Conservation (phyloP, 352 stramenopile species). For the Saprolegnia parasitica region DNA sequence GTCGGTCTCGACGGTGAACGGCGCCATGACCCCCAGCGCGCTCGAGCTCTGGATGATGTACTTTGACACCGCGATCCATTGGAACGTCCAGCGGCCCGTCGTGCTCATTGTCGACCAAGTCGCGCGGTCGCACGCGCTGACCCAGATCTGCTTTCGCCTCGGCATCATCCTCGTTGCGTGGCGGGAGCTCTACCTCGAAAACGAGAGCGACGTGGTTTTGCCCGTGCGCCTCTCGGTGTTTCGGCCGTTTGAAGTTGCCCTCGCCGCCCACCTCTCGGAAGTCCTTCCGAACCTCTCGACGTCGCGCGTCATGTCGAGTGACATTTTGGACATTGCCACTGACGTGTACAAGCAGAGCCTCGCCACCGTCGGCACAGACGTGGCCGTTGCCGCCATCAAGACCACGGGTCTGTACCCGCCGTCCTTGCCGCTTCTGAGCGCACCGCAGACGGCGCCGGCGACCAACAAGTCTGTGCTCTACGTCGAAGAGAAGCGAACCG, state of each 20-base stretch:
- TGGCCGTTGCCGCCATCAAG: conserved; percentile 6
- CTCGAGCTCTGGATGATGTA: conserved; percentile 25
- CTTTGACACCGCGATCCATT: conserved; percentile 19
- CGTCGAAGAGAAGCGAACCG: conserved; percentile 25
- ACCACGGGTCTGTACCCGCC: conserved; percentile 15
- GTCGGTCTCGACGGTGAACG: conserved; percentile 3
- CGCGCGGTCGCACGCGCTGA: conserved; percentile 7
- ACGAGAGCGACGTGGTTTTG: conserved; percentile 5
- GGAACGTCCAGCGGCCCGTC: conserved; percentile 10
- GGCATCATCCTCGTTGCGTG: conserved; percentile 16
- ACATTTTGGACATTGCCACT: conserved; percentile 13
- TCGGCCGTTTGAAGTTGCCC: conserved; percentile 4
- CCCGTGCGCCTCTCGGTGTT: conserved; percentile 5
- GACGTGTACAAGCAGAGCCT: conserved; percentile 7
- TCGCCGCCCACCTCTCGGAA: background rate
- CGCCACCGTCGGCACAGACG: background rate
- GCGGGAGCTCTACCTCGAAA: conserved; percentile 13
- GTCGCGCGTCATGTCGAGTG: background rate
- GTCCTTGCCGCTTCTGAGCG: background rate
- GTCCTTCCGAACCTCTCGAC: conserved; percentile 20
- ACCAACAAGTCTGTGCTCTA: background rate
- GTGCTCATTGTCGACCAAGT: conserved; percentile 23
- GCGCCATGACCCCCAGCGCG: conserved; percentile 12
- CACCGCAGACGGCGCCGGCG: background rate
- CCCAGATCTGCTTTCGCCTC: conserved; percentile 17